Percentiles rank a stretch among this genome's conserved stretches.
phyloP scores from a whole-genome alignment of 1,139 yeast genomes.

The Kodamaea sp. region DNA sequence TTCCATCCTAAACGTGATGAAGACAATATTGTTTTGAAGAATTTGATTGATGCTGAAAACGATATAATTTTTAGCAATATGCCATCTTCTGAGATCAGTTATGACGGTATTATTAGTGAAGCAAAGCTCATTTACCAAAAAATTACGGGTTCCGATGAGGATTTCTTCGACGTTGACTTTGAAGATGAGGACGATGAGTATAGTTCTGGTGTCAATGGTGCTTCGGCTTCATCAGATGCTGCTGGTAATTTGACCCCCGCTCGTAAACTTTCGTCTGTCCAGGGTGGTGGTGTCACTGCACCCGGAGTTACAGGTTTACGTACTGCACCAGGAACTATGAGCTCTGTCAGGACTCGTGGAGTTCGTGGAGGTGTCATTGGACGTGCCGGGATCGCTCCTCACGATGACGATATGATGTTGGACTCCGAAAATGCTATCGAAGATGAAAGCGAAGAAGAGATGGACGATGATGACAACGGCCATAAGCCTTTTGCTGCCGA shows the following conservation, averaged over 20 bases:
- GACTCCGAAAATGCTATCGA: conserved; percentile 40
- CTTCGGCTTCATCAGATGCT: conserved; percentile 10
- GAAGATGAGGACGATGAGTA: conserved; percentile 82
- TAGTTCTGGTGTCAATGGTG: neutral
- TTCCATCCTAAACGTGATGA: conserved; percentile 25
- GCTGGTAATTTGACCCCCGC: neutral
- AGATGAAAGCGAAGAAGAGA: conserved; percentile 15
- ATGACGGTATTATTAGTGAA: conserved; percentile 84
- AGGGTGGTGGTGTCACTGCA: conserved; percentile 6
- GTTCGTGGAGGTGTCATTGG: conserved; percentile 10
- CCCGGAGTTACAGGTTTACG: conserved; percentile 1
- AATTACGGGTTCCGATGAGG: conserved; percentile 90
- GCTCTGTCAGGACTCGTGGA: conserved; percentile 2
- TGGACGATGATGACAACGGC: conserved; percentile 34
- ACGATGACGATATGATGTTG: conserved; percentile 13
- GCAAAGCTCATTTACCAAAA: conserved; percentile 71
- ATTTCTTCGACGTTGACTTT: conserved; percentile 91
- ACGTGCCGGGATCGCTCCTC: conserved; percentile 6
- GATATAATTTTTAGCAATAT: conserved; percentile 63
- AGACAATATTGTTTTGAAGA: conserved; percentile 31
- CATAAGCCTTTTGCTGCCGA: conserved; percentile 63
- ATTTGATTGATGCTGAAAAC: conserved; percentile 27
- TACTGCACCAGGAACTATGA: conserved; percentile 4
- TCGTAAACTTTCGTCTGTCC: neutral
- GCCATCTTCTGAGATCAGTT: conserved; percentile 82